Conservation (phyloP, 768 basidiomycete genomes). For the Imleria badia region DNA sequence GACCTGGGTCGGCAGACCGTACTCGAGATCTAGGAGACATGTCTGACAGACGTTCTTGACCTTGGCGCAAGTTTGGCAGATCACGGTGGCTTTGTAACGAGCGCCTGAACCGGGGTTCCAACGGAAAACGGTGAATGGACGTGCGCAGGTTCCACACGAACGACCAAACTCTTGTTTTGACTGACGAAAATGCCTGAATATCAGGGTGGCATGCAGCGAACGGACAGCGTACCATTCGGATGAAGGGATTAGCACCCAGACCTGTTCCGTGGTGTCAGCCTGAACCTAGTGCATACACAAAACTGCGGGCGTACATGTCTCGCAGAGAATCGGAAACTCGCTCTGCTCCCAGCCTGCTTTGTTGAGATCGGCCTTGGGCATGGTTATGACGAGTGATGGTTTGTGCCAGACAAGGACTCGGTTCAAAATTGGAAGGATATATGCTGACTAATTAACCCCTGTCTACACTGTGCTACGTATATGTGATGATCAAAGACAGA, state of each 20-base stretch:
- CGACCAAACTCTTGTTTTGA: slow-evolving; percentile 96
- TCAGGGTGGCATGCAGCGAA: neutral
- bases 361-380: slow-evolving; percentile 92
- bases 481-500: slow-evolving; percentile 65
- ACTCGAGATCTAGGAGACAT: slow-evolving; percentile 94
- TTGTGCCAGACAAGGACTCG: too few relatives aligned
- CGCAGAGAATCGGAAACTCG: slow-evolving; percentile 92
- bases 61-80: slow-evolving; percentile 97
- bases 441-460: slow-evolving; percentile 30
- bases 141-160: slow-evolving; percentile 95
- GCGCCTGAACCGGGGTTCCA: slow-evolving; percentile 97
- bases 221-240: slow-evolving; percentile 74
- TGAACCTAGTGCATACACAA: neutral
- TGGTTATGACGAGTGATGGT: slow-evolving; percentile 24
- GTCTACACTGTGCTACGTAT: slow-evolving; percentile 34
- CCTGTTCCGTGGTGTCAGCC: slow-evolving; percentile 42
- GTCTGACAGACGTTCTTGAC: slow-evolving; percentile 97
- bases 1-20: slow-evolving; percentile 94
- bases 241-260: slow-evolving; percentile 87
- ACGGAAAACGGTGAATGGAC: slow-evolving; percentile 95
- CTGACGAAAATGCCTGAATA: slow-evolving; percentile 56
- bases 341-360: slow-evolving; percentile 94
- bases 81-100: slow-evolving; percentile 95
- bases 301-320: slow-evolving; percentile 65
- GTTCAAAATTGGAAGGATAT: slow-evolving; percentile 7